A percentile compares a stretch with the other conserved stretches of the same genome.
These are phyloP conservation scores for Aspergillus affinis DNA, from an alignment of 495 filamentous ascomycete species.

Conservation along the genomic window DNA sequence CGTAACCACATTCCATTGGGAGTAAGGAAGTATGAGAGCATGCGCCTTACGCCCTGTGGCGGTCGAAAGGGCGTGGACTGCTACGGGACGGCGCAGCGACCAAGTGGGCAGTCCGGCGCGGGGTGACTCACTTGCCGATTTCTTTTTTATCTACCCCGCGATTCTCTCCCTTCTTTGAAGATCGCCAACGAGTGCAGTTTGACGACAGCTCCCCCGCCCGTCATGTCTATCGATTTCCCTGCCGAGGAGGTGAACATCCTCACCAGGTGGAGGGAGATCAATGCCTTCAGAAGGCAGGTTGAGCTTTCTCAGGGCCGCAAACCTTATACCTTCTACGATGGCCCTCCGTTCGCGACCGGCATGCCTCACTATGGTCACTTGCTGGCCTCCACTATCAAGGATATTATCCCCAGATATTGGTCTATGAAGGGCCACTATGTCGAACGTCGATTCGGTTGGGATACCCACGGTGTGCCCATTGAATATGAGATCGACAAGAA, in stretches of 20 bases:
- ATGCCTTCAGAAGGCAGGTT: constrained; percentile 78
- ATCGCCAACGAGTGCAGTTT: constrained; percentile 19
- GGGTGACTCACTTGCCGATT: constrained; percentile 36
- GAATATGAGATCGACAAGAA: constrained; percentile 99
- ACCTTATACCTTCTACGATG: constrained; percentile 68
- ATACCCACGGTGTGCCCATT: constrained; percentile 94
- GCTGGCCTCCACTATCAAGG: constrained; percentile 94
- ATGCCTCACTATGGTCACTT: constrained; percentile 96
- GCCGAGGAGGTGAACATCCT: constrained; percentile 84
- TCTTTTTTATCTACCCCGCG: constrained; percentile 32
- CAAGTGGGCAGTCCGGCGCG: constrained; percentile 25
- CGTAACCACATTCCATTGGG: neutral
- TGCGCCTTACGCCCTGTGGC: too few species aligned
- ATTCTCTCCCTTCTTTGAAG: constrained; percentile 8
- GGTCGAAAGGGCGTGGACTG: neutral
- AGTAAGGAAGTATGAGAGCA: neutral
- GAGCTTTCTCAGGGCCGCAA: constrained; percentile 69
- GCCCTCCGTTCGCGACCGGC: constrained; percentile 66
- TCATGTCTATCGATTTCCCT: constrained; percentile 89
- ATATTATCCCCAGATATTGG: constrained; percentile 96
- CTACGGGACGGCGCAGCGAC: neutral
- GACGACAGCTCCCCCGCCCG: constrained; percentile 22
- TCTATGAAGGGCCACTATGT: constrained; percentile 95
- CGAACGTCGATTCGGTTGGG: constrained; percentile 70
- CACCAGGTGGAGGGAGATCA: constrained; percentile 81